Conservation (phyloP, 2,329 filamentous ascomycete genomes). For the Aspergillus glaucus region DNA sequence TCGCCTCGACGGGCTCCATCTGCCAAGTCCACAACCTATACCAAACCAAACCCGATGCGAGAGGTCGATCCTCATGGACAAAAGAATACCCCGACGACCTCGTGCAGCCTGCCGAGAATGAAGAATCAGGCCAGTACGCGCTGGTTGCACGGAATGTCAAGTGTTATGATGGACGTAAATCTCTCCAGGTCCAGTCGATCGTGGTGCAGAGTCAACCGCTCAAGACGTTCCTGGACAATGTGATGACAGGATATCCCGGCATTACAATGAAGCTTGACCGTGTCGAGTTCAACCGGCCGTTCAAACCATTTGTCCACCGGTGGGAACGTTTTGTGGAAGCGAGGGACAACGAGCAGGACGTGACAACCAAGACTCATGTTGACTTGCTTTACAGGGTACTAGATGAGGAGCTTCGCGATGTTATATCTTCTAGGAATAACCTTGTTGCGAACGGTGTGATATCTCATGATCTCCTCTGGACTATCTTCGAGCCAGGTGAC, state of each 20-base stretch:
- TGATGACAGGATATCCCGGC: conserved; percentile 55
- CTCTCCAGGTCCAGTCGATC: conserved; percentile 56
- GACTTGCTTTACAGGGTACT: conserved; percentile 44
- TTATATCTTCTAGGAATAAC: conserved; percentile 47
- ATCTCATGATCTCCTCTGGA: conserved; percentile 43
- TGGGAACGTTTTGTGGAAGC: conserved; percentile 48
- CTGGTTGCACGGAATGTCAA: conserved; percentile 55
- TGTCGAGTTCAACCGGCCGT: conserved; percentile 56
- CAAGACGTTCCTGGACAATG: conserved; percentile 49
- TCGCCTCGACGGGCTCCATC: conserved; percentile 22
- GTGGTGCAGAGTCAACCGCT: conserved; percentile 58
- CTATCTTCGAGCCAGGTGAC: conserved; percentile 31
- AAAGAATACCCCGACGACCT: conserved; percentile 51
- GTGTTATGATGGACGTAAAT: conserved; percentile 54
- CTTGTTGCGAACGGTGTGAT: conserved; percentile 49
- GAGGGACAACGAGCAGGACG: conserved; percentile 39
- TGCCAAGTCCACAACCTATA: conserved; percentile 45
- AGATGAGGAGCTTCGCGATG: conserved; percentile 46
- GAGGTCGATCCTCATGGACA: conserved; percentile 50
- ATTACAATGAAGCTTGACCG: conserved; percentile 55
- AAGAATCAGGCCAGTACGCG: conserved; percentile 56
- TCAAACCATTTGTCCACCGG: conserved; percentile 60
- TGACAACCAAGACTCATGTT: conserved; percentile 43
- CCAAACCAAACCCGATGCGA: conserved; percentile 45
- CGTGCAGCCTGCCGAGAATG: conserved; percentile 54